phyloP scores from a whole-genome alignment of 257 asterid species.

The Nicotiana benthamiana region DNA sequence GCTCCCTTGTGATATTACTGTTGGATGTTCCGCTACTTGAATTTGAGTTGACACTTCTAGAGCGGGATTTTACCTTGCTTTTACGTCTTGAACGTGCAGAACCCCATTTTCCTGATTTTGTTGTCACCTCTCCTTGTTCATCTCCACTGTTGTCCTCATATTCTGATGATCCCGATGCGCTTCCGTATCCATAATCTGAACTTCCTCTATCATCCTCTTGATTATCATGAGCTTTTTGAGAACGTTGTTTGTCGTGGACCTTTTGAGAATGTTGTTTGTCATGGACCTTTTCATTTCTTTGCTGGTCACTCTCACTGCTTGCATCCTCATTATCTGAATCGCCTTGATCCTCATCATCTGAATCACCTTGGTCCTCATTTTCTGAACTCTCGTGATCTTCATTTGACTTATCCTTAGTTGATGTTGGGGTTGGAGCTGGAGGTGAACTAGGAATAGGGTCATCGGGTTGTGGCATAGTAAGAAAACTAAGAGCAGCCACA shows the following conservation, averaged over 20 bases:
- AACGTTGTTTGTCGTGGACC: not conserved
- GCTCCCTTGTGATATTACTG: not conserved
- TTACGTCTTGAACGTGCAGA: not conserved
- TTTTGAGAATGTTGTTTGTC: not conserved
- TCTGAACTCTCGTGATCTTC: slow-evolving; percentile 15
- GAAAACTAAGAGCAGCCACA: slow-evolving; percentile 59
- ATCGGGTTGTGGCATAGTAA: slow-evolving; percentile 45
- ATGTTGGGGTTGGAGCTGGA: slow-evolving; percentile 14
- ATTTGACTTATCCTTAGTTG: slow-evolving; percentile 4
- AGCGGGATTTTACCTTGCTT: not conserved
- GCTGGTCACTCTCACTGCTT: not conserved
- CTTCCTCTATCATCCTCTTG: slow-evolving; percentile 2
- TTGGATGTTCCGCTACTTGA: slow-evolving; percentile 3
- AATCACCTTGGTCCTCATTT: slow-evolving; percentile 16
- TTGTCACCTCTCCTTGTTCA: not conserved
- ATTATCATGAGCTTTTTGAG: not conserved
- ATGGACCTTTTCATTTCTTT: not conserved
- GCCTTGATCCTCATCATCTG: slow-evolving; percentile 10
- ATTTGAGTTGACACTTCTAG: slow-evolving; percentile 8
- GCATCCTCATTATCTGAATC: slow-evolving; percentile 3
- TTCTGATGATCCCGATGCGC: not conserved
- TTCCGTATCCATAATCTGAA: slow-evolving; percentile 10
- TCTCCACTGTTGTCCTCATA: not conserved
- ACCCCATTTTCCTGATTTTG: not conserved
- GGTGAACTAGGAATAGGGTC: slow-evolving; percentile 31